Percentiles rank a stretch among this genome's conserved stretches.
Evolutionary conservation across 2,329 filamentous ascomycete genomes (phyloP).

Genomic region (Penicillium sp.): DNA sequence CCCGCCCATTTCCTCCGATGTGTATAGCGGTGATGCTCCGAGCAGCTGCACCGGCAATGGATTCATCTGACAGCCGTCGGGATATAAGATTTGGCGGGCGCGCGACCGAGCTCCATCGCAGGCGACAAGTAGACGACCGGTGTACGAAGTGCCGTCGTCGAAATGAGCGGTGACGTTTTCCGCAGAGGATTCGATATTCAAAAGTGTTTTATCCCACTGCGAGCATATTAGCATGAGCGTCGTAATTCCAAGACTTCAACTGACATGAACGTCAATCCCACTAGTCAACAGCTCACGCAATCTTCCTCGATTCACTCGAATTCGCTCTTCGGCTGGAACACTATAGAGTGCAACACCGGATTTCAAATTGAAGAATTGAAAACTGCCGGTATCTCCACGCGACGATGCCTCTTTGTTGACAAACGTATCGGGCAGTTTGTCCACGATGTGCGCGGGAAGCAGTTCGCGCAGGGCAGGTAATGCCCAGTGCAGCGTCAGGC

Average conservation of each 20-base stretch:
- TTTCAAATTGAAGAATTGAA: slow-evolving; percentile 57
- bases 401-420: slow-evolving; percentile 54
- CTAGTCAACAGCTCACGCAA: slow-evolving; percentile 49
- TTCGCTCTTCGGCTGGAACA: slow-evolving; percentile 46
- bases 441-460: slow-evolving; percentile 49
- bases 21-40: slow-evolving; percentile 47
- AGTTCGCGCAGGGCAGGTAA: slow-evolving; percentile 53
- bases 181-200: slow-evolving; percentile 32
- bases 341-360: slow-evolving; percentile 49
- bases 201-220: slow-evolving; percentile 42
- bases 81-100: slow-evolving; percentile 37
- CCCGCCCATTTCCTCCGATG: slow-evolving; percentile 42
- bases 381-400: slow-evolving; percentile 49
- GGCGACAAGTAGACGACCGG: slow-evolving; percentile 49
- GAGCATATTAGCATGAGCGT: neutral
- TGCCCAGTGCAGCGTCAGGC: slow-evolving; percentile 63
- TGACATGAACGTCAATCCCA: slow-evolving; percentile 49
- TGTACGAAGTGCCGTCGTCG: slow-evolving; percentile 45
- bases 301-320: slow-evolving; percentile 50
- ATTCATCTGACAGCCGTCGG: slow-evolving; percentile 29
- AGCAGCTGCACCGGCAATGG: slow-evolving; percentile 51
- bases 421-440: slow-evolving; percentile 51
- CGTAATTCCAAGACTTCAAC: neutral
- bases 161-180: slow-evolving; percentile 46
- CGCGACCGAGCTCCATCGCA: slow-evolving; percentile 53